Conservation (phyloP, 768 basidiomycete species). For the Guyanaporus albipodus region DNA sequence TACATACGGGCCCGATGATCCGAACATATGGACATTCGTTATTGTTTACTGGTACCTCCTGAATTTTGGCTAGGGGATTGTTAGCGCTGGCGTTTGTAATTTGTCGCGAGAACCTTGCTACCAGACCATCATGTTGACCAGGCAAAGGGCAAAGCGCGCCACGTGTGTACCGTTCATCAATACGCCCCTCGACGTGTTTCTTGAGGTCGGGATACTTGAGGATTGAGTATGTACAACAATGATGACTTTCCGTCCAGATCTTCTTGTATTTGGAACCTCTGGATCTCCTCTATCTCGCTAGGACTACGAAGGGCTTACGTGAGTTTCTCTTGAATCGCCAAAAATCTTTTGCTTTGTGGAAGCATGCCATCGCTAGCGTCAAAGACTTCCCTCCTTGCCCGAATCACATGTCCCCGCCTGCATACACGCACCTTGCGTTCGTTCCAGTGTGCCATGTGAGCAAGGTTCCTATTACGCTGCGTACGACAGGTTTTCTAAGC, state of each 20-base stretch:
- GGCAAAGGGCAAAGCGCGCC: not conserved
- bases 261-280: conserved; percentile 29
- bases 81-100: no score
- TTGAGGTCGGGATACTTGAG: conserved; percentile 9
- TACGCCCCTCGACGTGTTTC: conserved; percentile 11
- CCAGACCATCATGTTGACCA: conserved; percentile 3
- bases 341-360: conserved; percentile 24
- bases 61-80: no score
- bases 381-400: conserved; percentile 26
- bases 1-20: not conserved
- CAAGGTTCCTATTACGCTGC: not conserved
- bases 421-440: conserved; percentile 30
- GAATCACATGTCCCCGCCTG: conserved; percentile 26
- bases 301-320: conserved; percentile 30
- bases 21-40: no score
- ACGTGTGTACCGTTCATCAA: not conserved
- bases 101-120: no score
- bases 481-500: not conserved
- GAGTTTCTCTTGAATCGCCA: conserved; percentile 22
- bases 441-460: conserved; percentile 30
- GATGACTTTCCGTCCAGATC: conserved; percentile 4
- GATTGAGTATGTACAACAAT: not conserved
- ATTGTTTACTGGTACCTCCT: no score
- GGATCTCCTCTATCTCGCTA: conserved; percentile 32
- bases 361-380: conserved; percentile 19